A percentile compares a stretch with the other conserved stretches of the same genome.
These are phyloP conservation scores for Colletotrichum sp. DNA, from an alignment of 2,329 filamentous ascomycete species.

Conservation along the genomic window DNA sequence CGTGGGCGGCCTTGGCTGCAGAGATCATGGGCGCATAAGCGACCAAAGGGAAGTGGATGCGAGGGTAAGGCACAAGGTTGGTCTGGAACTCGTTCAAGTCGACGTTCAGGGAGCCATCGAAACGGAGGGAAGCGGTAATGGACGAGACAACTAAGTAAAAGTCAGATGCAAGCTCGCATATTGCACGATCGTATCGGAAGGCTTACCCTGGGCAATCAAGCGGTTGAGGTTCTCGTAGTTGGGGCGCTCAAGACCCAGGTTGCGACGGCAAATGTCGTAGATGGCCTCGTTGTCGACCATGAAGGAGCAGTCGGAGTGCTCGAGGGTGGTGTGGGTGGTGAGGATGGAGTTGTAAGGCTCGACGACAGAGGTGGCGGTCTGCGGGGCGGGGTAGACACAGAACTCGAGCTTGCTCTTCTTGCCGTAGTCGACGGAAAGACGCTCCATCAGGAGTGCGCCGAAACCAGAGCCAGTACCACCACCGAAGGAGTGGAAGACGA, in stretches of 20 bases:
- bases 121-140: slow-evolving; percentile 97
- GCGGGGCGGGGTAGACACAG: slow-evolving; percentile 97
- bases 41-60: slow-evolving; percentile 99
- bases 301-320: slow-evolving; percentile 99
- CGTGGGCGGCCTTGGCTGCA: slow-evolving; percentile 93
- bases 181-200: background rate
- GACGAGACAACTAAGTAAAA: slow-evolving; percentile 82
- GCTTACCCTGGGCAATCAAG: slow-evolving; percentile 89
- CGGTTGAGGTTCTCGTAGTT: slow-evolving; percentile 99
- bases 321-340: slow-evolving; percentile 97
- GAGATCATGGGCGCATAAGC: slow-evolving; percentile 95
- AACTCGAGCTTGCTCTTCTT: slow-evolving; percentile 99
- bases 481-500: slow-evolving; percentile 99
- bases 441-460: slow-evolving; percentile 98
- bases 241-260: slow-evolving; percentile 95
- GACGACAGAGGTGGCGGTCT: slow-evolving; percentile 96
- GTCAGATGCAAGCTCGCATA: slow-evolving; percentile 11
- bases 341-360: slow-evolving; percentile 99
- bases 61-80: slow-evolving; percentile 97
- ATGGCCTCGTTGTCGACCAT: slow-evolving; percentile 99
- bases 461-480: slow-evolving; percentile 99
- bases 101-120: slow-evolving; percentile 98
- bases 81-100: slow-evolving; percentile 99
- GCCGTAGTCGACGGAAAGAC: slow-evolving; percentile 97
- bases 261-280: slow-evolving; percentile 98